Base-by-base conservation (phyloP, 805 yeast species). In the Candida saitoana region DNA sequence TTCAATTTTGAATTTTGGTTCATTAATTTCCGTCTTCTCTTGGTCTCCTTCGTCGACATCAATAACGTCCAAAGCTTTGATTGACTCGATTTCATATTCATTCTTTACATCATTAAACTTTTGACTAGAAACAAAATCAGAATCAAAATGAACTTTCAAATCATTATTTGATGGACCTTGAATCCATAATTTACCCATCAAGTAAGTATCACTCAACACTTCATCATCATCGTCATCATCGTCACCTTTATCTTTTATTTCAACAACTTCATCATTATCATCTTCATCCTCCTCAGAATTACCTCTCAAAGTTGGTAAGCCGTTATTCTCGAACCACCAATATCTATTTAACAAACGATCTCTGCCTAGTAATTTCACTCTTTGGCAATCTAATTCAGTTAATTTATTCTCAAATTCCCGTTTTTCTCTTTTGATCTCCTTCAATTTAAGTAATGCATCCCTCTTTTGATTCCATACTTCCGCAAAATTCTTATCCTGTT, bases 281-380 rank as follows among this genome's bases (percentile, higher is more conserved):
- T 70, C 73, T 1, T 67, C 77, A 3, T 60, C 77, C 0, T 57
- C 74, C 16, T 55, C 67, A 3, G 54, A 35, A 29, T 62, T 58
- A 9, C 67, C 67, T 39, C 67, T 70, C 30, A 72, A 53, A 5
- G 71, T 69, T 3, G 89, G 87, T 37, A 88, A 69, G 0, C 98
- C 99, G 55, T 84, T 84, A 48, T 74, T 73, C 55, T 91, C 98
- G 56, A 89, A 80, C 96, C 96, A 93, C 95, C 96, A 93, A 59
- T 91, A 93, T 49, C 90, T 71, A 65, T 93, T 93, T 59, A 71
- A 89, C 44, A 78, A 76, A 39, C 96, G 68, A 60, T 93, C 99
- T 44, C 80, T 74, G 2, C 99, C 99, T 19, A 93, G 65, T 22
- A 79, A 71, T 41, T 77, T 76, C 37, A 89, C 73, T 43, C 98